phyloP scores from a whole-genome alignment of 2,329 filamentous ascomycete species.

The Plectosphaerella sp. region DNA sequence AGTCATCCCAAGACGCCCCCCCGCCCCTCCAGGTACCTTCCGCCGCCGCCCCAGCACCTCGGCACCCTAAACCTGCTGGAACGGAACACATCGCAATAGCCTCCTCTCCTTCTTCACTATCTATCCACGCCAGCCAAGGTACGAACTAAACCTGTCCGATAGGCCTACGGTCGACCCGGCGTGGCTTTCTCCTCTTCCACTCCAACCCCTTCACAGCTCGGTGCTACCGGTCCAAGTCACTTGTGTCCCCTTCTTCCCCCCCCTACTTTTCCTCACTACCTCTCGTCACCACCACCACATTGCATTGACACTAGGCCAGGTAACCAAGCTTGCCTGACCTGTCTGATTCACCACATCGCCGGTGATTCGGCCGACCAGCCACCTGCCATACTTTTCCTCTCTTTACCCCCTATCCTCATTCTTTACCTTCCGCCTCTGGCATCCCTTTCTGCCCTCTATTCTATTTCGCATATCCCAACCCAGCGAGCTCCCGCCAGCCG shows the following conservation, averaged over 20 bases:
- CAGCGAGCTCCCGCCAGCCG: conserved; percentile 6
- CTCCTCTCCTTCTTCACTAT: not conserved
- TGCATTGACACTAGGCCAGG: not conserved
- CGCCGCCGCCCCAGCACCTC: no score
- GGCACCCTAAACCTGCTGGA: not conserved
- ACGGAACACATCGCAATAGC: not conserved
- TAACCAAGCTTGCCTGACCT: not conserved
- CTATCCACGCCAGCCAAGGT: not conserved
- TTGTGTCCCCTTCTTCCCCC: not conserved
- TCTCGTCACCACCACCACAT: not conserved
- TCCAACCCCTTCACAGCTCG: no score
- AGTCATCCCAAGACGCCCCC: no score
- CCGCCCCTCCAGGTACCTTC: no score
- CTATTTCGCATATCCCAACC: conserved; percentile 4
- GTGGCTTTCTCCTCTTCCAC: no score
- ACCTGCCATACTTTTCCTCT: not conserved
- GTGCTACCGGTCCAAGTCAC: no score
- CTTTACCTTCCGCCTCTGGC: not conserved
- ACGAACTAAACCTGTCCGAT: no score
- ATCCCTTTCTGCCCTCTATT: not conserved
- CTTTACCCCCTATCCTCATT: not conserved
- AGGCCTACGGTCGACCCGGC: no score
- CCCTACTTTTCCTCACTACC: not conserved
- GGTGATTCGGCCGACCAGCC: not conserved
- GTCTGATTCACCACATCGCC: not conserved